Evolutionary conservation across 2,329 filamentous ascomycete species (phyloP), one percentile per base, ranked within the genome.

Genomic region (Cladosporium sp.): DNA sequence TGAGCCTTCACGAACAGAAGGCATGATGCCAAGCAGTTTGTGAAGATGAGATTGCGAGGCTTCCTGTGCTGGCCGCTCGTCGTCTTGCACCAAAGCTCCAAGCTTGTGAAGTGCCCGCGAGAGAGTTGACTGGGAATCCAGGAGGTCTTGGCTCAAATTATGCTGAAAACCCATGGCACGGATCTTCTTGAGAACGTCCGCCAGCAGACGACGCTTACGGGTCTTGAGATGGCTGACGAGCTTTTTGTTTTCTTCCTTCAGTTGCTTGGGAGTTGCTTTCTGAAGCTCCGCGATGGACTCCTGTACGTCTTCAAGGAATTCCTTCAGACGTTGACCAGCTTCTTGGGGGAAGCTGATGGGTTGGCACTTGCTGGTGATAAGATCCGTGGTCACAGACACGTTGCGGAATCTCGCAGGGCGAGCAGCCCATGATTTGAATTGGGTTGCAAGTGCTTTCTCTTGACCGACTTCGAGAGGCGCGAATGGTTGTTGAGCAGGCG

Each of bases 91-190:
- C 55, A 54, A 27, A 50, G 24, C 57, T 62, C 17, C 39, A 62
- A 52, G 38, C 39, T 47, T 43, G 37, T 48, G 37, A 18, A 48
- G 17, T 9, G 27, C 45, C 13, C 45, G 45, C 17, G 48, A 44
- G 4, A 51, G 42, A 12, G 48, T 39, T 18, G 41, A 38, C 68
- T 99, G 93, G 47, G 82, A 82, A 34, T 80, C 78, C 15, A 97
- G 75, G 38, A 85, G 76, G 63, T 88, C 83, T 12, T 83, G 84
- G 57, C 86, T 83, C 13, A 95, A 75, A 64, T 96, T 96, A 47
- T 85, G 83, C 60, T 85, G 86, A 60, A 99, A 81, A 3, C 93
- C 93, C 92, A 99, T 97, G 51, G 85, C 81, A 30, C 89, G 83
- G 22, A 96, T 73, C 18, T 84, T 82, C 62, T 88, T 91, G 56